Evolutionary conservation across 345 rosid genomes (phyloP), one percentile per base, ranked within the genome.

Genomic region (Populus alba): DNA sequence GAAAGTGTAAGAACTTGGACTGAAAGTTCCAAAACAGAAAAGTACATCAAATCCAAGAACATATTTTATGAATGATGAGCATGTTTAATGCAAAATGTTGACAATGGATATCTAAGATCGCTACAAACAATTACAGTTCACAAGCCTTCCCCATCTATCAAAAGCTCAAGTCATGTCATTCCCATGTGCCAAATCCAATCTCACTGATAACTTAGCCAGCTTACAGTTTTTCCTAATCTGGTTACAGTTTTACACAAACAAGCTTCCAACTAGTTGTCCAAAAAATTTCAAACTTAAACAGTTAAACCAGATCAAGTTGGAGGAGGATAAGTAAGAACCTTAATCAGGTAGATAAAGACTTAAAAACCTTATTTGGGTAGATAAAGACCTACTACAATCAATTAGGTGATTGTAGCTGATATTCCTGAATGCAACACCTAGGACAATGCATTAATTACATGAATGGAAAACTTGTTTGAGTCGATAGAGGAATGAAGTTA

Each of bases 131-230:
- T 73, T 33, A 57, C 70, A 4, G 35, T 13, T 47, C 25, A 18
- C 25, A 76, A 38, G 39, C 73, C 49, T 76, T 5, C 20, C 65
- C 77, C 68, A 51, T 72, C 63, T 55, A 68, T 69, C 47, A 55
- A 23, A 31, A 68, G 49, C 62, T 62, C 29, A 27, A 17, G 70
- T 68, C 25, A 37, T 61, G 31, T 11, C 41, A 59, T 47, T 66
- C 67, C 27, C 35, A 2, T 15, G 17, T 25, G n/a, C 80, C 71
- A 9, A 43, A 43, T 72, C 13, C 23, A 72, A 55, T 31, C 13
- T 23, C 37, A 66, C n/a, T 29, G 33, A 17, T 25, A 73, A 68
- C 71, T 73, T 61, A 81, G 61, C 67, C 67, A 33, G 20, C 45
- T 55, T 62, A 7, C 68, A 29, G 53, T 38, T 71, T 72, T 66